A percentile compares a stretch with the other conserved stretches of the same genome.
These are phyloP conservation scores for Botrytis byssoidea DNA, from an alignment of 2,329 filamentous ascomycete species.

Conservation along the genomic window DNA sequence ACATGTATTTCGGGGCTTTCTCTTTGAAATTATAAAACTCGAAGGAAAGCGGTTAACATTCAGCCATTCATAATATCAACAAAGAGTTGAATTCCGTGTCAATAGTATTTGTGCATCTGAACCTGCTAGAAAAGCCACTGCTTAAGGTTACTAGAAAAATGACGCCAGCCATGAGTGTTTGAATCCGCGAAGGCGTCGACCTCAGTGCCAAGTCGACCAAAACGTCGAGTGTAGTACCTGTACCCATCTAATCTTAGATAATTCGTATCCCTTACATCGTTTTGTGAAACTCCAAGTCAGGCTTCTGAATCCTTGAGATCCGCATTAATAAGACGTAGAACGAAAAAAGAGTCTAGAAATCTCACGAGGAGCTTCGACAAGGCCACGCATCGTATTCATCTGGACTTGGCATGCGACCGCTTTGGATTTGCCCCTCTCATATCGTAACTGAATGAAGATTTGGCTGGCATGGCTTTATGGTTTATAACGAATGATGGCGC, in stretches of 20 bases:
- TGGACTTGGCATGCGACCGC: neutral
- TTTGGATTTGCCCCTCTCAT: neutral
- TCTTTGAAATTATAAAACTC: neutral
- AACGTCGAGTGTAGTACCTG: neutral
- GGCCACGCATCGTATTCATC: neutral
- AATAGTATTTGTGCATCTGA: neutral
- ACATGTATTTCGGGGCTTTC: neutral
- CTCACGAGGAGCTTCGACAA: neutral
- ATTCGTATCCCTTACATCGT: neutral
- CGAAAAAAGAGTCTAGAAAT: neutral
- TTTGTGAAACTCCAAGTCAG: neutral
- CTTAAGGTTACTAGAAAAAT: neutral
- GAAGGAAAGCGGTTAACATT: too few species aligned
- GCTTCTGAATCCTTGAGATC: neutral
- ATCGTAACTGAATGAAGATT: neutral
- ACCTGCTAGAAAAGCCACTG: neutral
- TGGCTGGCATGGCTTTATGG: neutral
- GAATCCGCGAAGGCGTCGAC: neutral
- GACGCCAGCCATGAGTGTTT: neutral
- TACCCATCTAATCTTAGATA: neutral
- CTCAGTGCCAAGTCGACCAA: neutral
- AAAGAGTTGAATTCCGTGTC: neutral
- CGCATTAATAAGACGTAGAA: neutral
- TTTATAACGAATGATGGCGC: neutral
- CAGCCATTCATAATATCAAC: neutral